Percentiles rank a stretch among this genome's conserved stretches.
Conservation (phyloP, 805 yeast species). For the Cyberlindnera euphorbiae region DNA sequence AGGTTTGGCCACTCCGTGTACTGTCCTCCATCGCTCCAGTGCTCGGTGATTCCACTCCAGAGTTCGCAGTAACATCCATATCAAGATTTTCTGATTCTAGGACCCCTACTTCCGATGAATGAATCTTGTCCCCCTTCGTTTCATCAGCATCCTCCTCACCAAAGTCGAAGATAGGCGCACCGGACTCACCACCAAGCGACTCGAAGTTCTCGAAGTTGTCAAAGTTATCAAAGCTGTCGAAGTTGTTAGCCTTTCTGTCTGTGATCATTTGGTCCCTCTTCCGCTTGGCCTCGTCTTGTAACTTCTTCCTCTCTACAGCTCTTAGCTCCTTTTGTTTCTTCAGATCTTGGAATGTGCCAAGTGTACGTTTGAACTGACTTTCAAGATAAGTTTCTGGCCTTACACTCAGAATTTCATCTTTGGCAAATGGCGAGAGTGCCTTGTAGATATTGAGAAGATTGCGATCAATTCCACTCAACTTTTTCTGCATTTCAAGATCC, state of each 20-base stretch:
- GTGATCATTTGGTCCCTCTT: slow-evolving; percentile 7
- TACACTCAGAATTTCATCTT: slow-evolving; percentile 2
- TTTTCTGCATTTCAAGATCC: slow-evolving; percentile 1
- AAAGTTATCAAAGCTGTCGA: slow-evolving; percentile 13
- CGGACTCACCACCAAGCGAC: too few species aligned
- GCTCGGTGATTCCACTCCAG: not conserved
- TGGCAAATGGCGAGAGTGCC: slow-evolving; percentile 13
- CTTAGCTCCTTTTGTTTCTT: slow-evolving; percentile 30
- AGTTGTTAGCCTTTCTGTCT: slow-evolving; percentile 4
- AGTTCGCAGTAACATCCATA: too few species aligned
- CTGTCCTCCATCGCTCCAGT: too few species aligned
- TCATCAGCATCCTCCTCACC: too few species aligned
- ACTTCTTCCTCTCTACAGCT: slow-evolving; percentile 22
- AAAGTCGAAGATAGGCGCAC: too few species aligned
- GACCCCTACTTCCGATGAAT: too few species aligned
- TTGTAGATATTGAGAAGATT: slow-evolving; percentile 7
- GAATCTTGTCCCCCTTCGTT: too few species aligned
- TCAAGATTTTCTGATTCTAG: too few species aligned
- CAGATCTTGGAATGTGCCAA: slow-evolving; percentile 28
- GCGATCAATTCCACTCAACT: not conserved
- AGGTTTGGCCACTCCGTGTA: too few species aligned
- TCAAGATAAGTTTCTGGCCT: slow-evolving; percentile 27
- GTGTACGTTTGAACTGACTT: slow-evolving; percentile 28
- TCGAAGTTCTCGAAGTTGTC: slow-evolving; percentile 24
- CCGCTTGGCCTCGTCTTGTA: slow-evolving; percentile 13